Conservation (phyloP, 495 filamentous ascomycete species). For the Daldinia grandis region DNA sequence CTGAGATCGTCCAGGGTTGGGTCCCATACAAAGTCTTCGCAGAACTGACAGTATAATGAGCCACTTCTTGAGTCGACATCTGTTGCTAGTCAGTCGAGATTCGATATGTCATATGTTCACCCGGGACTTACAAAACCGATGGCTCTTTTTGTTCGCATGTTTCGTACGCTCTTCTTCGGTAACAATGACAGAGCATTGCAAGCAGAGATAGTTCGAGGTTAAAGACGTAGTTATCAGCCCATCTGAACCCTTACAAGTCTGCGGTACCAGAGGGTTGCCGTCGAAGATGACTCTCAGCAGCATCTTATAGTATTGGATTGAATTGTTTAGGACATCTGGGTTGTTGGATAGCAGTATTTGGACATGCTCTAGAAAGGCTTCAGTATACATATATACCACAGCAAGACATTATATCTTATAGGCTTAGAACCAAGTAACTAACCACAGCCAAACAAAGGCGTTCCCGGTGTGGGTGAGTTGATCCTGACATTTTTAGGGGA, state of each 20-base stretch:
- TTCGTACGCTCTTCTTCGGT: conserved; percentile 63
- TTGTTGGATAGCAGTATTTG: conserved; percentile 61
- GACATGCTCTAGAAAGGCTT: conserved; percentile 58
- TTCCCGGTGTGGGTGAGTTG: conserved; percentile 59
- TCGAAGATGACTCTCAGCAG: conserved; percentile 61
- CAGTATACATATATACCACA: conserved; percentile 24
- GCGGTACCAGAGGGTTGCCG: conserved; percentile 54
- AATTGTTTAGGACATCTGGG: conserved; percentile 57
- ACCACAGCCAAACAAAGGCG: conserved; percentile 65
- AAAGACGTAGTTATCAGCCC: conserved; percentile 57
- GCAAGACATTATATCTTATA: neutral
- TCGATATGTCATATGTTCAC: conserved; percentile 18
- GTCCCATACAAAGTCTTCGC: conserved; percentile 88
- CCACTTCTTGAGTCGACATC: conserved; percentile 85
- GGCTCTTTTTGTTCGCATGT: conserved; percentile 66
- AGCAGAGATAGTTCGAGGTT: conserved; percentile 71
- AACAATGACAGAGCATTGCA: conserved; percentile 70
- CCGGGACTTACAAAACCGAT: conserved; percentile 68
- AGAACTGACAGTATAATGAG: conserved; percentile 81
- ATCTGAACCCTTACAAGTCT: conserved; percentile 59
- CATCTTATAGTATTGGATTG: conserved; percentile 63
- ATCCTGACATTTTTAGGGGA: conserved; percentile 63
- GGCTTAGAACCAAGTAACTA: conserved; percentile 23
- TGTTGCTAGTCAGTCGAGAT: conserved; percentile 44
- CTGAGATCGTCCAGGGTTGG: conserved; percentile 78